These are phyloP conservation scores for Teratosphaeria viscida DNA, from an alignment of 2,329 filamentous ascomycete species.

Conservation along the genomic window DNA sequence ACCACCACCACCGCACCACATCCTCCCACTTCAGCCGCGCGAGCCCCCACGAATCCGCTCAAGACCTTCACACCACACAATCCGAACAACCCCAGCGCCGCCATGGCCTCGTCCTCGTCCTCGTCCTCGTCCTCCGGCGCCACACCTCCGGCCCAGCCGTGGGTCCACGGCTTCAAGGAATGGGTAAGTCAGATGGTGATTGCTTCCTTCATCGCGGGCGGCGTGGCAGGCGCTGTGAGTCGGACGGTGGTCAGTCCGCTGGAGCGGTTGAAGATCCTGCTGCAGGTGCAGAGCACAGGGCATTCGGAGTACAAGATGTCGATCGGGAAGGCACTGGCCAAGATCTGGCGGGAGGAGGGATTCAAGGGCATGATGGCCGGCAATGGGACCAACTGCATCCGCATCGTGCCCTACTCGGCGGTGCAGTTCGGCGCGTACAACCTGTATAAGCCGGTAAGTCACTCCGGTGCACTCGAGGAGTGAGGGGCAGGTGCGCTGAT, in stretches of 20 bases:
- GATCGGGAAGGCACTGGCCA: slow-evolving; percentile 74
- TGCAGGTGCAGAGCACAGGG: slow-evolving; percentile 86
- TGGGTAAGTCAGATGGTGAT: slow-evolving; percentile 68
- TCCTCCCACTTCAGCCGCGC: background rate
- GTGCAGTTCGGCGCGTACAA: slow-evolving; percentile 98
- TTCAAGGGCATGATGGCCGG: slow-evolving; percentile 97
- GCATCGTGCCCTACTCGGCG: slow-evolving; percentile 94
- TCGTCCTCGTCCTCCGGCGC: background rate
- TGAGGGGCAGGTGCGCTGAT: background rate
- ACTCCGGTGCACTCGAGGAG: background rate
- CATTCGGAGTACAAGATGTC: slow-evolving; percentile 90
- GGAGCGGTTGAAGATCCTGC: slow-evolving; percentile 93
- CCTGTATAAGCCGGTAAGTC: slow-evolving; percentile 78
- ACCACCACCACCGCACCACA: background rate
- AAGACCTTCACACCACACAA: background rate
- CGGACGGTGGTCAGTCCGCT: slow-evolving; percentile 93
- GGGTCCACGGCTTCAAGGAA: slow-evolving; percentile 11
- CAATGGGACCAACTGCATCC: slow-evolving; percentile 96
- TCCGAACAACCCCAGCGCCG: background rate
- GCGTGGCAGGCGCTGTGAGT: slow-evolving; percentile 91
- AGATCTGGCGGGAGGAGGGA: slow-evolving; percentile 96
- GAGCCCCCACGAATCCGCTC: background rate
- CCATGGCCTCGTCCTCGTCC: background rate
- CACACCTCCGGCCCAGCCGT: slow-evolving; percentile 6
- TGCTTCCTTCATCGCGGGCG: slow-evolving; percentile 88